These are phyloP conservation scores for Claviceps spartinae DNA, from an alignment of 2,329 filamentous ascomycete species.

Conservation along the genomic window DNA sequence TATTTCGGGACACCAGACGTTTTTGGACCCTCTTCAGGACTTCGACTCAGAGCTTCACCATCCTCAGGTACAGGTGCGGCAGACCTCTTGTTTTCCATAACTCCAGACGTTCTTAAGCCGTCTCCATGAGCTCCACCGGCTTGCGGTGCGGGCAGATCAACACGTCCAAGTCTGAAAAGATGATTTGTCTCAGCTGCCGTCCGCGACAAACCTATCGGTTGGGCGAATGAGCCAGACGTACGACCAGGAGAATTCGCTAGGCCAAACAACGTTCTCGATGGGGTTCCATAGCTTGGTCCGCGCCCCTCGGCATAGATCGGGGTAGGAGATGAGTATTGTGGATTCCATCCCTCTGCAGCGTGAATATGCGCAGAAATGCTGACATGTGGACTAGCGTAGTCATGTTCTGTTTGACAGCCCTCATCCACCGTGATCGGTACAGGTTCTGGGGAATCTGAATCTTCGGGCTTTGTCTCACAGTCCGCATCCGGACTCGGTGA, in stretches of 20 bases:
- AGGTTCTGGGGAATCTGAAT: too few relatives aligned
- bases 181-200: not conserved
- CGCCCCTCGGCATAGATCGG: not conserved
- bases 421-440: conserved; percentile 21
- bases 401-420: conserved; percentile 20
- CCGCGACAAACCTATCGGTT: not conserved
- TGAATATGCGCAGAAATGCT: conserved; percentile 16
- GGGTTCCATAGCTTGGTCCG: conserved; percentile 4
- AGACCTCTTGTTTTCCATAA: not conserved
- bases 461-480: not conserved
- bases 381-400: conserved; percentile 15
- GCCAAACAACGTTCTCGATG: conserved; percentile 6
- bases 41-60: not conserved
- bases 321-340: conserved; percentile 6
- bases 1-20: too few relatives aligned
- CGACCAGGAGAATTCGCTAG: not conserved
- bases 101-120: not conserved
- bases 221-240: not conserved
- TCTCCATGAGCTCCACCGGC: not conserved
- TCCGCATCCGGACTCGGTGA: conserved; percentile 41
- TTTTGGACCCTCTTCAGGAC: too few relatives aligned
- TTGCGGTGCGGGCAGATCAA: not conserved
- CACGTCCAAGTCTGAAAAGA: not conserved
- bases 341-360: conserved; percentile 3
- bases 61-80: not conserved